These are phyloP conservation scores for Theobroma cacao DNA, from an alignment of 345 rosid species.

Conservation along the genomic window DNA sequence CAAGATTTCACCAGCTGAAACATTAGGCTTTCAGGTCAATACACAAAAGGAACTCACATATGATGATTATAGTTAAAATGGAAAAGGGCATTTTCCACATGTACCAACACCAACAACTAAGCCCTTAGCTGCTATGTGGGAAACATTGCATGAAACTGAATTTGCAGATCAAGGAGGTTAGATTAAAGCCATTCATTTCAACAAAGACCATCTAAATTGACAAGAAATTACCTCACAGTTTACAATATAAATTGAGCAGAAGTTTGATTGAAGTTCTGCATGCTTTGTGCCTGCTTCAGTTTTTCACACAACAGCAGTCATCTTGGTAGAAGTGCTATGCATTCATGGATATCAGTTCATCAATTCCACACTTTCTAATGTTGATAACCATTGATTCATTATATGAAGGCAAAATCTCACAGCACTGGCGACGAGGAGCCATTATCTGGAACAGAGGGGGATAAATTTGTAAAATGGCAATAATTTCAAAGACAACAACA, in stretches of 20 bases:
- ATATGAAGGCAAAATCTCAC: slow-evolving; percentile 46
- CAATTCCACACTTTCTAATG: slow-evolving; percentile 49
- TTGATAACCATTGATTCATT: slow-evolving; percentile 53
- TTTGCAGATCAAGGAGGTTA: background rate
- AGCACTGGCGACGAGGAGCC: slow-evolving; percentile 71
- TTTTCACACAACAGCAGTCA: slow-evolving; percentile 11
- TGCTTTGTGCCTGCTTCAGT: slow-evolving; percentile 4
- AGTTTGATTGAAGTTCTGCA: background rate
- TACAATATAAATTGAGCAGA: slow-evolving; percentile 4
- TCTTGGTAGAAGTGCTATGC: slow-evolving; percentile 20
- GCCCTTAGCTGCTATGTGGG: background rate
- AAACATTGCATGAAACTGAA: background rate
- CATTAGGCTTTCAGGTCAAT: background rate
- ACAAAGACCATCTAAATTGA: background rate
- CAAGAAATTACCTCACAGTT: slow-evolving; percentile 1
- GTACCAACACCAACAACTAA: background rate
- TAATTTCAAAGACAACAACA: background rate
- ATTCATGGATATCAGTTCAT: slow-evolving; percentile 68
- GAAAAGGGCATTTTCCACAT: background rate
- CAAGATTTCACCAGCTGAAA: background rate
- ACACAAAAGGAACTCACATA: background rate
- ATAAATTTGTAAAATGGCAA: background rate
- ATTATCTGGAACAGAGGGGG: slow-evolving; percentile 39
- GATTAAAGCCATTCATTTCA: background rate
- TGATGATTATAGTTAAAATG: background rate